Evolutionary conservation across 805 yeast species (phyloP).

Genomic region (Millerozyma acaciae): DNA sequence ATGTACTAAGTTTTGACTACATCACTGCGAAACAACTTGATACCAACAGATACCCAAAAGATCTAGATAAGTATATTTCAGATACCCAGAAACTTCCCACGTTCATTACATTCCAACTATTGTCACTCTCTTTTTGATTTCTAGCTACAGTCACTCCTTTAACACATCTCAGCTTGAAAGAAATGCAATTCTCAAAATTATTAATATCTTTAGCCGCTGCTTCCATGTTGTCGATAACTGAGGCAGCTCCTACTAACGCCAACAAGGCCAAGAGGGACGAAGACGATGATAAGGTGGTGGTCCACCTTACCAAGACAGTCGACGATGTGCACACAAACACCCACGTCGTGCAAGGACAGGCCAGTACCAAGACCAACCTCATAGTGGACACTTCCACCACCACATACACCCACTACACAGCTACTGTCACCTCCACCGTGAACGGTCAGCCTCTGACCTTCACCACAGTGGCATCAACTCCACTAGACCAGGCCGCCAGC

Average conservation of each 20-base stretch:
- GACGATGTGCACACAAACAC: constrained; percentile 31
- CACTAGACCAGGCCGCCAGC: constrained; percentile 17
- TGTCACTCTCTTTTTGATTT: constrained; percentile 14
- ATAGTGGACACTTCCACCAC: constrained; percentile 28
- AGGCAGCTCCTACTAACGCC: constrained; percentile 17
- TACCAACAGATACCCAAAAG: too few relatives aligned
- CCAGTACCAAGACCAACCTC: constrained; percentile 26
- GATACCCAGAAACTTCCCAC: too few relatives aligned
- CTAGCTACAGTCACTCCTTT: constrained; percentile 19
- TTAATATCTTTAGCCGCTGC: constrained; percentile 16
- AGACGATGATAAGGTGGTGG: constrained; percentile 26
- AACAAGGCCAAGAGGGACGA: constrained; percentile 14
- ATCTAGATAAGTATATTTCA: too few relatives aligned
- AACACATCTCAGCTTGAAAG: constrained; percentile 5
- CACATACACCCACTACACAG: constrained; percentile 40
- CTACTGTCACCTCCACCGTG: constrained; percentile 41
- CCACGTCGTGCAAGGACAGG: constrained; percentile 27
- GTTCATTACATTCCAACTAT: constrained; percentile 13
- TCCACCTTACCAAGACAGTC: constrained; percentile 32
- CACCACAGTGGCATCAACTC: constrained; percentile 32
- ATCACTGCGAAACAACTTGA: too few relatives aligned
- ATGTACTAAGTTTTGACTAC: too few relatives aligned
- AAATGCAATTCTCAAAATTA: constrained; percentile 26
- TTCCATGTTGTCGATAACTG: constrained; percentile 16
- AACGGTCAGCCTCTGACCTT: constrained; percentile 35